A percentile compares a stretch with the other conserved stretches of the same genome.
These are phyloP conservation scores for Ramaria rubella DNA, from an alignment of 768 basidiomycete species.

Conservation along the genomic window DNA sequence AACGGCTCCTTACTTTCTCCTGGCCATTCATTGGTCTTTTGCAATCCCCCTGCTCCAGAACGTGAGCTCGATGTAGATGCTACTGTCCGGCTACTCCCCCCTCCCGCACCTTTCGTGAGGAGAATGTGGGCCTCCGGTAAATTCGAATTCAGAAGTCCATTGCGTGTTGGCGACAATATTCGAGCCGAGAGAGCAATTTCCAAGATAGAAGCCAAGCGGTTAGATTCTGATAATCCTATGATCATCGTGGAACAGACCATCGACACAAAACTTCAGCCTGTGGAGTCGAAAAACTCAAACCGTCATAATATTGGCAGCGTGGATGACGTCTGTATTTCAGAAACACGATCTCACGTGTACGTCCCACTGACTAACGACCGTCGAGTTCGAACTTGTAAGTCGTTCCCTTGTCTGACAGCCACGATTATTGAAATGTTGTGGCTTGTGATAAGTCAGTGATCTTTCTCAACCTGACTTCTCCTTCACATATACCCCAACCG, in stretches of 20 bases:
- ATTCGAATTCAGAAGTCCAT: constrained; percentile 41
- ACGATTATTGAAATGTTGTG: background rate
- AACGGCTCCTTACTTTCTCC: background rate
- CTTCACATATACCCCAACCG: constrained; percentile 58
- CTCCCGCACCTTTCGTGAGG: constrained; percentile 64
- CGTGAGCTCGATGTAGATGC: constrained; percentile 54
- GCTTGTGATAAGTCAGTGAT: constrained; percentile 37
- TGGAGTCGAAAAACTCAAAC: background rate
- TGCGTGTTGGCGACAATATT: constrained; percentile 50
- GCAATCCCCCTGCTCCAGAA: constrained; percentile 61
- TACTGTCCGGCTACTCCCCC: constrained; percentile 65
- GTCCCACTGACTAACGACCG: constrained; percentile 20
- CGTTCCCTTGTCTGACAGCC: background rate
- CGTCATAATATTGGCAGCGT: background rate
- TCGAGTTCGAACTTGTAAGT: constrained; percentile 39
- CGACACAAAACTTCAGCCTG: constrained; percentile 34
- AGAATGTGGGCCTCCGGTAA: constrained; percentile 80
- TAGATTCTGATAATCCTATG: constrained; percentile 58
- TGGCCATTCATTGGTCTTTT: constrained; percentile 71
- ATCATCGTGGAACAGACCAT: constrained; percentile 69
- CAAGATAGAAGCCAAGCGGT: constrained; percentile 57
- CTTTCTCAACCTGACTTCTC: constrained; percentile 43
- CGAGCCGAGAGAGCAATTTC: constrained; percentile 42
- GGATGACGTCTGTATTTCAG: background rate
- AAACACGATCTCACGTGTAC: constrained; percentile 10